Evolutionary conservation across 768 basidiomycete genomes (phyloP), one percentile per base, ranked within the genome.

Genomic region (Boletus huronensis): DNA sequence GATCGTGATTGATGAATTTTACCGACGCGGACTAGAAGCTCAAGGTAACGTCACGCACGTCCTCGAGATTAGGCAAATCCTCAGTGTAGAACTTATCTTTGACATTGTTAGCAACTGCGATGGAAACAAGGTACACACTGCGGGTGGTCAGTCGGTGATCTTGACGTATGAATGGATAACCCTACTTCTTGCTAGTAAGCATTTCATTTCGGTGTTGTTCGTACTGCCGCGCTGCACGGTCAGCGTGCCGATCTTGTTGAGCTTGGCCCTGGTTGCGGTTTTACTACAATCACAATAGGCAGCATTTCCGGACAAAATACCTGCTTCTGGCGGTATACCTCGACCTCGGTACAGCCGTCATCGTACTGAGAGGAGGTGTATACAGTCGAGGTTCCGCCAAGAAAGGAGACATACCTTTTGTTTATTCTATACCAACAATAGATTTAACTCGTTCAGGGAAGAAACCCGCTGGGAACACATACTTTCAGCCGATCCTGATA

Each of bases 121-220:
- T 89, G 16, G 85, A 81, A 36, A 91, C 82, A 45, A 93, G 64
- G 68, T 90, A 93, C 19, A 79, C 70, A 65, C 88, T 91, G 55
- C 38, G 46, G 41, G 46, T 17, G 23, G 39, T 48, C 38, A 57
- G 50, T 52, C 3, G 38, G 11, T 14, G 23, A 52, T 41, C 31
- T 44, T 6, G 48, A 43, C n/a, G 21, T 8, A n/a, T 45, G 36
- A 26, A 55, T 35, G 46, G 28, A 36, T 21, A 16, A 23, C 32
- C 73, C 31, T 55, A 91, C 90, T 92, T 93, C 75, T 92, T 93
- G 70, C 82, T 80, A 60, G 85, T 87, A 40, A 83, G 69, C 90
- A 93, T 92, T 38, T 91, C 87, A 32, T 77, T 76, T 50, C 79
- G 80, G 61, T 90, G 88, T 60, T 88, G 84, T 58, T 90, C 89